These are phyloP conservation scores for Phlegmacium glaucopus DNA, from an alignment of 768 basidiomycete genomes.

Conservation along the genomic window DNA sequence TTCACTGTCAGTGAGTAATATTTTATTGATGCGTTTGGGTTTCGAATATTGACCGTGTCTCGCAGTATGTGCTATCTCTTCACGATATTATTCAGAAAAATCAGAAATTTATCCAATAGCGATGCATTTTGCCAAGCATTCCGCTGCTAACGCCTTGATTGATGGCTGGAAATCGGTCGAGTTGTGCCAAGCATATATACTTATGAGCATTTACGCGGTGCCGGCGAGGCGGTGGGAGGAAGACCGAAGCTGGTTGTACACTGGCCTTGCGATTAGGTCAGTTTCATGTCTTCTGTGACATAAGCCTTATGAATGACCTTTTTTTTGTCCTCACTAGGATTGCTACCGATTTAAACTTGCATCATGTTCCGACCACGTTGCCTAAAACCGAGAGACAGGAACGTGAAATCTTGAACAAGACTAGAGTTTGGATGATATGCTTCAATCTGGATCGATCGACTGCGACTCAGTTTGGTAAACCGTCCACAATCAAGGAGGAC, in stretches of 20 bases:
- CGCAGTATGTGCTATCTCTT: conserved; percentile 82
- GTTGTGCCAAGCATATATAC: conserved; percentile 86
- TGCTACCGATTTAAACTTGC: conserved; percentile 87
- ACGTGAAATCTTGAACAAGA: conserved; percentile 80
- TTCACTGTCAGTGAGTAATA: conserved; percentile 74
- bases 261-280: conserved; percentile 80
- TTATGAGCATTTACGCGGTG: conserved; percentile 80
- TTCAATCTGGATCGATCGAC: conserved; percentile 87
- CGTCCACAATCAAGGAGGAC: conserved; percentile 85
- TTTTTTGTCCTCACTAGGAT: conserved; percentile 42
- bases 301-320: background rate
- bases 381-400: conserved; percentile 73
- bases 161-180: conserved; percentile 86
- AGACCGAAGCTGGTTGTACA: conserved; percentile 86
- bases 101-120: conserved; percentile 84
- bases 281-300: conserved; percentile 6
- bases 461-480: conserved; percentile 87
- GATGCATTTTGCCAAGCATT: conserved; percentile 85
- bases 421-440: conserved; percentile 88
- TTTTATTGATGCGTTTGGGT: background rate
- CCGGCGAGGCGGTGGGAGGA: conserved; percentile 87
- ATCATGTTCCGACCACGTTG: conserved; percentile 57
- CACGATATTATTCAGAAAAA: conserved; percentile 74
- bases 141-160: conserved; percentile 76
- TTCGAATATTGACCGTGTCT: conserved; percentile 1